Base-by-base conservation (phyloP, 192 early-diverging fungal genomes). In the Helicostylum pulchrum region DNA sequence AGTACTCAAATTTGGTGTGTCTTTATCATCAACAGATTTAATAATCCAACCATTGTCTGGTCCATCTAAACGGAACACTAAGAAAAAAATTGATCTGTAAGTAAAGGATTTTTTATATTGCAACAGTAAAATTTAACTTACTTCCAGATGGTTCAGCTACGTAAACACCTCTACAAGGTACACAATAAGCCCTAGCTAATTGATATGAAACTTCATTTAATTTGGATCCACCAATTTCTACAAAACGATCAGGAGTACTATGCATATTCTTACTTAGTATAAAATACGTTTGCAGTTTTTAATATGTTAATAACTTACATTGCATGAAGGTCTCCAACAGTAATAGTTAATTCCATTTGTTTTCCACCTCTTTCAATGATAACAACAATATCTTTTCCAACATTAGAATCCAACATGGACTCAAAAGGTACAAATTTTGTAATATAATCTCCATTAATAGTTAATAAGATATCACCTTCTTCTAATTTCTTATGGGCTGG, bases 341-440 rank as follows among this genome's bases (percentile, higher is more conserved):
- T 26, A 49, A 91, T 75, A 7, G 53, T 71, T 52, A 89, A 79
- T 31, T 80, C 76, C 68, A 89, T 73, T 17, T 76, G 74, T 59
- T 83, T 75, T 26, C 91, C 91, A 45, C 91, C 91, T n/a, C 91
- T 78, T 65, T 92, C 85, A n/a, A 88, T 78, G 3, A 68, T 68
- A 53, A 90, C 68, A 19, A 53, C 68, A 60, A 90, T 72, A 8
- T 80, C 77, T 43, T 78, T 68, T 26, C 82, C 83, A 7, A 90
- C 86, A 62, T 84, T 86, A 17, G 80, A 69, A 73, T 93, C 91
- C 36, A 92, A 49, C 31, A 83, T 81, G n/a, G 76, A 81, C 62
- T 90, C 90, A 10, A 93, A 71, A 8, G 87, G 87, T 7, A 90
- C 91, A 73, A 93, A 93, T 62, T 89, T 88, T n/a, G 90, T 92